Evolutionary conservation across 371 early-diverging fungal genomes (phyloP), one percentile per base, ranked within the genome.

Genomic region (Mortierella sp.): DNA sequence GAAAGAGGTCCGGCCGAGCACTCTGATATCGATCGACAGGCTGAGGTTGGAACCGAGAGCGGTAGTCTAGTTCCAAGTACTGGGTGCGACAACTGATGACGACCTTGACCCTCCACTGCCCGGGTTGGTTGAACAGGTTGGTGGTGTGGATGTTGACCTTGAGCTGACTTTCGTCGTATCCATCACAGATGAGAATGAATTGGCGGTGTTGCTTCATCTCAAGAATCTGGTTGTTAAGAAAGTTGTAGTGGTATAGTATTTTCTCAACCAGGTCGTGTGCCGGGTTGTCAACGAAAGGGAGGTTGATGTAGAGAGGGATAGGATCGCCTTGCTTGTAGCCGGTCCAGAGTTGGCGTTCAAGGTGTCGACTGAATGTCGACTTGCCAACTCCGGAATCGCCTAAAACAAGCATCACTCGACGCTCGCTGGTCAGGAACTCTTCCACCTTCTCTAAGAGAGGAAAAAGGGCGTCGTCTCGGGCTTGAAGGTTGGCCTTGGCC

Each of bases 351-450:
- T 27, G 29, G 58, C 43, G 43, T 18, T 70, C 71, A 6, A 76
- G 46, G 6, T 43, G 29, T 1, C 24, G 44, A 71, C 24, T 71
- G 60, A 76, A 76, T 16, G 72, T 76, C 58, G 77, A 76, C 54
- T 76, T 76, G 24, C 77, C 77, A 4, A 58, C 46, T 29, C 77
- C 77, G 1, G 71, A 70, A 27, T 76, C 77, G 18, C 77, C 77
- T 21, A 76, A 24, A 35, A 76, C 18, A 27, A 76, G 41, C 11
- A 76, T 14, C 21, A 76, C 77, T 12, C 56, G 44, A 44, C 35
- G 44, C 3, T 55, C 38, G 7, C 58, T 46, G 8, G 24, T 46
- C 16, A 76, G 58, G 46, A 76, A 76, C 38, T 38, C 12, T 4
- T 55, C 5, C 5, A 55, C 55, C 27, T 54, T 76, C 29, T 70